Percentiles rank a stretch among this genome's conserved stretches.
Conservation (phyloP, 169 alveolate species). For the Plasmodium fragile region DNA sequence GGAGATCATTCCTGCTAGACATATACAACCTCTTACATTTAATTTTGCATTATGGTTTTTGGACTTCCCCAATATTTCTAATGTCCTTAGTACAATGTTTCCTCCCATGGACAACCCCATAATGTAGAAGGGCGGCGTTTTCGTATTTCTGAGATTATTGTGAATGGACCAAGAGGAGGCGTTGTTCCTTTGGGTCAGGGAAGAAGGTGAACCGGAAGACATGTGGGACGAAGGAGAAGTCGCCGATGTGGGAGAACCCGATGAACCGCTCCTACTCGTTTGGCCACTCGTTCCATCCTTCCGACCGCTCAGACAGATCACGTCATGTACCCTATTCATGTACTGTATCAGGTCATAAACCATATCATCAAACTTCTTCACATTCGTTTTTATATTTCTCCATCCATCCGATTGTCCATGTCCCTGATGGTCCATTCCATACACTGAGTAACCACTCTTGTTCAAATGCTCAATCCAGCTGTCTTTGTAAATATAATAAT, state of each 20-base stretch:
- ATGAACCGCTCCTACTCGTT: background rate
- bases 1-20: conserved; percentile 82
- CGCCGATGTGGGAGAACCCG: background rate
- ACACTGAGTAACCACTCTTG: conserved; percentile 76
- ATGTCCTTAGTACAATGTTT: conserved; percentile 76
- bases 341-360: conserved; percentile 82
- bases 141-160: conserved; percentile 26
- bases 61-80: conserved; percentile 69
- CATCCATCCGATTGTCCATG: conserved; percentile 84
- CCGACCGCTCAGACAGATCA: background rate
- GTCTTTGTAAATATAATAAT: conserved; percentile 77
- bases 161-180: background rate
- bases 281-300: background rate
- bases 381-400: conserved; percentile 58
- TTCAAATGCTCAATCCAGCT: conserved; percentile 80
- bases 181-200: background rate
- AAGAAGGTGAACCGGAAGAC: background rate
- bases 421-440: conserved; percentile 82
- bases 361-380: conserved; percentile 75
- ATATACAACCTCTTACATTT: conserved; percentile 79
- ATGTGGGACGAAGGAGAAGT: background rate
- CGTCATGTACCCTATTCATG: conserved; percentile 76
- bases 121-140: conserved; percentile 75
- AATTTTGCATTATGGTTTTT: conserved; percentile 29
- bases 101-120: conserved; percentile 86